Base-by-base conservation (phyloP, 768 basidiomycete species). In the Leccinum fibrillosum region DNA sequence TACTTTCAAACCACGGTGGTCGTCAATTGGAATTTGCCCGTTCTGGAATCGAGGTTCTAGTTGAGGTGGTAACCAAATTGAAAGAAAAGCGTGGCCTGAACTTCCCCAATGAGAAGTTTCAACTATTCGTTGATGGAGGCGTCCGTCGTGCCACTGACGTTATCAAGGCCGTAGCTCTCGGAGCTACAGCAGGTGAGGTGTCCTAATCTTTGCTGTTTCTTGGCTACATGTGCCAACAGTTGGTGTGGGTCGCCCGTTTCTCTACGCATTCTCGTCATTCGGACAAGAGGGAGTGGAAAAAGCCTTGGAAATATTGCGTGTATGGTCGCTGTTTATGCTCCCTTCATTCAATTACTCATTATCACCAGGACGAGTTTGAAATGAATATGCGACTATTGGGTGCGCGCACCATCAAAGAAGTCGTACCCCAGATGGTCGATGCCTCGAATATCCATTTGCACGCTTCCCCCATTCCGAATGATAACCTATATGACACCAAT, bases 301-400 rank as follows among this genome's bases (percentile, higher is more conserved):
- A 62, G 91, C 92, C 1, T 67, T 97, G 54, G 82, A 90, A 64
- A 91, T 96, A 52, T 72, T 95, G 49, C 80, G 81, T 62, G 91
- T 89, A 65, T 56, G 82, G 68, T 6, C 26, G 13, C 7, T 5
- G 13, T n/a, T 9, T 3, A 15, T 2, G 5, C 11, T 44, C 12
- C 42, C 5, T 44, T 44, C 42, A 35, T 26, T 42, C 35, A 10
- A 11, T 49, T 11, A 12, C 15, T 48, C 21, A 13, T 25, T 42
- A 19, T 25, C 28, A 7, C 9, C 68, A 98, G 93, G 92, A 95
- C 64, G 96, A 99, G 72, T 93, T 99, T 65, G 92, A 95, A 78
- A 98, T 98, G 96, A 94, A 96, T 74, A 82, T 98, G 83, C 88
- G 95, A 15, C 78, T 98, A 2, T 74, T 99, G 28, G 96, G 96